Conservation (phyloP, 2,329 filamentous ascomycete species). For the Colletotrichum orchidophilum region DNA sequence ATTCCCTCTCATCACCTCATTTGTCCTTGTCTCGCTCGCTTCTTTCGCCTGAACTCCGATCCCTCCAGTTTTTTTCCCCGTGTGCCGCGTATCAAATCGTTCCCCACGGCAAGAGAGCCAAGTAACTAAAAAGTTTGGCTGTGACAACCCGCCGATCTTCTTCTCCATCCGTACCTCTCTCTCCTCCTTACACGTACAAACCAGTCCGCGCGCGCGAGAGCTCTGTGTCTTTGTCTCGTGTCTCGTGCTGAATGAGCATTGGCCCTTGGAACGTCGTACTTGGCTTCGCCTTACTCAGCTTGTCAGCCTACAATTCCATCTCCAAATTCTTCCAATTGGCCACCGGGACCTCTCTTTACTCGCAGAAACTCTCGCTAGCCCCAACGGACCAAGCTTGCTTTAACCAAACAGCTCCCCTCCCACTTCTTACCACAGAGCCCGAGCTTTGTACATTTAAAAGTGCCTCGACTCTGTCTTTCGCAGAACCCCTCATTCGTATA, state of each 20-base stretch:
- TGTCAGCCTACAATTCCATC: not conserved
- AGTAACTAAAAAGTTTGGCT: not conserved
- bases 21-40: not conserved
- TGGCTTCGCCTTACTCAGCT: not conserved
- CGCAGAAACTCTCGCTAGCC: conserved; percentile 22
- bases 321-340: conserved; percentile 21
- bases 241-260: not conserved
- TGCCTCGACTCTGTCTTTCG: not conserved
- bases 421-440: not conserved
- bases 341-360: not conserved
- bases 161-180: too few relatives aligned
- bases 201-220: not conserved
- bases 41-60: not conserved
- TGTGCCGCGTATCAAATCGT: not conserved
- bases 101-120: not conserved
- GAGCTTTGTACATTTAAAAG: not conserved
- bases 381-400: not conserved
- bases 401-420: not conserved
- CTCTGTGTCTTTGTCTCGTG: not conserved
- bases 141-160: not conserved
- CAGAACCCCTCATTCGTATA: not conserved
- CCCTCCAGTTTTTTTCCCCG: too few relatives aligned
- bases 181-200: not conserved
- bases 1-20: not conserved
- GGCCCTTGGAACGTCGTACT: not conserved